Evolutionary conservation across 2,329 filamentous ascomycete species (phyloP), one percentile per base, ranked within the genome.

Genomic region (Fusarium vanettenii): DNA sequence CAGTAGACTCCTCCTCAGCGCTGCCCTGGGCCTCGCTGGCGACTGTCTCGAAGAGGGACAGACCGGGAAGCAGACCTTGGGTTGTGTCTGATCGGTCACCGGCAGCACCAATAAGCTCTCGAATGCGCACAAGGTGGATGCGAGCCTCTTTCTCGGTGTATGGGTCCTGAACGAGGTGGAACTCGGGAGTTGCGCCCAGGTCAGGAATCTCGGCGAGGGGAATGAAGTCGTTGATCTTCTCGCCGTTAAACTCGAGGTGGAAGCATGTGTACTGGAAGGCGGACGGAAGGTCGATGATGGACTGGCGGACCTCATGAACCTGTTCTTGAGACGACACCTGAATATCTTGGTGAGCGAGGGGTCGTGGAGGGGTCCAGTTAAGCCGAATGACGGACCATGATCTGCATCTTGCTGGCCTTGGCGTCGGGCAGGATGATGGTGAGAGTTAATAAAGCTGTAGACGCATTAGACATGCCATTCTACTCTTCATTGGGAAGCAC

Each of bases 231-330:
- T 98, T 98, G 88, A 99, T 93, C 75, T 94, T 93, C 84, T 94
- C 88, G 77, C 95, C 94, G 69, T 94, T 92, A 86, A 95, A 92
- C 86, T 98, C 95, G 79, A 99, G 92, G 85, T 99, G 97, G 87
- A 99, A 99, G 88, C 97, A 99, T 63, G 97, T 97, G 87, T 98
- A 98, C 84, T 97, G 95, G 86, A 98, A 97, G 61, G 96, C 97
- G 70, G 93, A 89, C 6, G 97, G 97, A 60, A 95, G 89, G 85
- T 99, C 97, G 85, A 98, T 95, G 82, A 99, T 94, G 72, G 95
- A 96, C 85, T 98, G 97, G 76, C 97, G 94, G 79, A 99, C 92
- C 87, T 99, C 97, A 85, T 98, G 97, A 71, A 98, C 93, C 84
- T 98, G 96, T 86, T 99, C 97, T 87, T 98, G 94, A 76, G 92